Evolutionary conservation across 805 yeast species (phyloP), one percentile per base, ranked within the genome.

Genomic region (Starmerella potacharoeniae): DNA sequence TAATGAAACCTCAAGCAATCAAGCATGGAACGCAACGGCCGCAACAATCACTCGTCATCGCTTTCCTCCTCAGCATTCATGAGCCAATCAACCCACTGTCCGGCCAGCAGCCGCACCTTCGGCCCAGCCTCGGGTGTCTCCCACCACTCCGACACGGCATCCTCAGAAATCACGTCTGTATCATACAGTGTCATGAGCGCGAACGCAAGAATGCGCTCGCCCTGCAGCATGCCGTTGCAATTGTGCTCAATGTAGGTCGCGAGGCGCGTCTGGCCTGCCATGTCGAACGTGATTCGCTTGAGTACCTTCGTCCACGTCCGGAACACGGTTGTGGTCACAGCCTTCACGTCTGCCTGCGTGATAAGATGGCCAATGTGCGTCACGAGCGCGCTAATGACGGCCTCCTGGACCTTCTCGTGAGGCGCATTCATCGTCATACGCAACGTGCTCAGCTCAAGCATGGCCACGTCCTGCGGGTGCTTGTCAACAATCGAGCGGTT

Each of bases 381-480:
- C 45, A 88, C 64, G 64, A 93, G 73, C 0, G 97, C 93, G 40
- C 75, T 75, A 37, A 81, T 73, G 0, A 96, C 87, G 5, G 95
- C 95, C 34, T 73, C 70, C 66, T 97, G 79, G 13, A 93, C 97
- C 66, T 90, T 96, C 64, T 87, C 95, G 69, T 93, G 91, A 0
- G 93, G 79, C 16, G 89, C 98, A 68, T 93, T 88, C 93, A 90
- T 85, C 64, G 96, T 87, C 98, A 93, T 91, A 71, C 97, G 79
- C 65, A 93, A 76, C 0, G 98, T 93, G 68, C 91, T 91, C 64
- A 93, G 77, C 71, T 93, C 98, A 57, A 93, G 73, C 60, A 88
- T 72, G 0, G 98, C 97, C 13, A 96, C 90, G 67, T 91, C 97
- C 57, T 88, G 75, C 64, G 86, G 95, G 69, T 93, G 98, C 68